Evolutionary conservation across 2,329 filamentous ascomycete species (phyloP), one percentile per base, ranked within the genome.

Genomic region (Colletotrichum theobromicola): DNA sequence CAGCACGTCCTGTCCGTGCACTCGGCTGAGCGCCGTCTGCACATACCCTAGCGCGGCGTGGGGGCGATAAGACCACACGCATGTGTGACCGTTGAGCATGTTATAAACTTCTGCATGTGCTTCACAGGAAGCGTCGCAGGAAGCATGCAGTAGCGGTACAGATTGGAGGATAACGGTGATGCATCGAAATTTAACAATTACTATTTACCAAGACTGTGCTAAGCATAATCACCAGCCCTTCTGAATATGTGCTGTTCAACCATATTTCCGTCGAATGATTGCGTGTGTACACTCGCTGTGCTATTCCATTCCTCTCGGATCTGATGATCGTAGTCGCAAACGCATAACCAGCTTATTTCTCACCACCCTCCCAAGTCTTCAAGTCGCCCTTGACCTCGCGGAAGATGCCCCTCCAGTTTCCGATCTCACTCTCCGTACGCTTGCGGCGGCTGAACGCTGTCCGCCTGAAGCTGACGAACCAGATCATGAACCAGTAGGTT

Each of bases 401-500:
- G 63, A 77, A 61, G 12, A 80, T 79, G 1, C 78, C 78, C 26
- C 67, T 61, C 75, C 77, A 80, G 24, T 77, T 78, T 2, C 78
- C 78, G 28, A 79, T 70, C 67, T 79, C 72, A 3, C 50, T 55
- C 50, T 71, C 61, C 0, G 77, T 78, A 4, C 79, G 74, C 37
- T 32, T 50, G 26, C 78, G 58, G 28, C 79, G 75, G 65, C 74
- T 77, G 30, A 78, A 77, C 2, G 78, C 70, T 5, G 75, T 78
- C 18, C 71, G 32, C 12, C 79, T 72, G 42, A 78, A 77, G 67
- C 77, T 76, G 9, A 80, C 78, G 16, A 79, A 79, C 79, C 79
- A 80, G 3, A 80, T 67, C 26, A 62, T 46, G 57, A 78, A 77
- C 79, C 79, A 80, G 35, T 77, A 79, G 9, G 26, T 18, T 1